Percentiles rank a stretch among this genome's conserved stretches.
Conservation (phyloP, 1,139 yeast genomes). For the Saccharomyces hybrid region DNA sequence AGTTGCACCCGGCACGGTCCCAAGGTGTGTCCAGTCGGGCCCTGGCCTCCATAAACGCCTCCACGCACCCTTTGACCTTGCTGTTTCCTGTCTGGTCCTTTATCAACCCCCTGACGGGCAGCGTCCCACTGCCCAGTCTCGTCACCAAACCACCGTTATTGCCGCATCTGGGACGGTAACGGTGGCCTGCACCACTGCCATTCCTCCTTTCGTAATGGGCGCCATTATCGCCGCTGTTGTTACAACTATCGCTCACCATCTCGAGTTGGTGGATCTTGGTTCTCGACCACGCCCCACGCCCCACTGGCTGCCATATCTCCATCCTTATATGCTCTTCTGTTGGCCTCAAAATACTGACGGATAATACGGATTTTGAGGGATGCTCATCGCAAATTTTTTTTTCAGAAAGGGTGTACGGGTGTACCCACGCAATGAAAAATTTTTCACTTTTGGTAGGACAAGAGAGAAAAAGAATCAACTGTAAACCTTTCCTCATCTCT, state of each 20-base stretch:
- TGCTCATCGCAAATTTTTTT: background rate
- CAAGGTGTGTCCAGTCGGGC: background rate
- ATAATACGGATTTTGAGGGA: constrained; percentile 1
- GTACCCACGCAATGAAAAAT: background rate
- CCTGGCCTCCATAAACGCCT: background rate
- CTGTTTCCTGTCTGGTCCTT: background rate
- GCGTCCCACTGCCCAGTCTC: background rate
- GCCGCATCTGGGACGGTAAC: background rate
- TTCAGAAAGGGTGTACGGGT: background rate
- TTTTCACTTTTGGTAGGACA: background rate
- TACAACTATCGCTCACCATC: background rate
- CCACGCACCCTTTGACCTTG: background rate
- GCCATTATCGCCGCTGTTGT: background rate
- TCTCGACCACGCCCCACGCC: background rate
- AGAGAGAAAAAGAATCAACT: background rate
- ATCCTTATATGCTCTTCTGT: background rate
- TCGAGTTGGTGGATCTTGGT: background rate
- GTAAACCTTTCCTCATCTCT: background rate
- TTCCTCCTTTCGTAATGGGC: background rate
- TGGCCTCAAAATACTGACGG: background rate
- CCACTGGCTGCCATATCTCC: background rate
- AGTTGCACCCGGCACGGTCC: background rate
- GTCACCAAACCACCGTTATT: background rate
- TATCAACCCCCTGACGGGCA: background rate
- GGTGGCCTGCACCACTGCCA: background rate